Evolutionary conservation across 1,139 yeast species (phyloP).

Genomic region (Pichia sp.): DNA sequence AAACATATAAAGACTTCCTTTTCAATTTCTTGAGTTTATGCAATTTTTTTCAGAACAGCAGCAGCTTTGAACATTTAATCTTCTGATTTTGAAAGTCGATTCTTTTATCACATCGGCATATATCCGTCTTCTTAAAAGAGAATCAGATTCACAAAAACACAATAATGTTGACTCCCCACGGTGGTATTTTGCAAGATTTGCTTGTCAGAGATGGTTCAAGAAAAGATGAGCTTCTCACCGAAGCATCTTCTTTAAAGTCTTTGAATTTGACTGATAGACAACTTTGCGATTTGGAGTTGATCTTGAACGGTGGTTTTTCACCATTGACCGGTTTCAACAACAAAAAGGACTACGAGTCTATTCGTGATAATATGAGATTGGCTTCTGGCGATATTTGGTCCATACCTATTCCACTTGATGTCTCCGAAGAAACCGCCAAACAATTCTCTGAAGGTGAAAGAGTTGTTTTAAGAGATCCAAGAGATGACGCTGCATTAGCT

Average conservation of each 20-base stretch:
- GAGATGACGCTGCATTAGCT: conserved; percentile 79
- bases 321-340: conserved; percentile 85
- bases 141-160: neutral
- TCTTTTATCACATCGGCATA: too few relatives aligned
- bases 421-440: conserved; percentile 50
- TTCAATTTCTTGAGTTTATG: neutral
- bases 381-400: conserved; percentile 82
- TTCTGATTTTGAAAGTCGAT: too few relatives aligned
- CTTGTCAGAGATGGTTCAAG: conserved; percentile 72
- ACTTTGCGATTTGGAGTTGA: conserved; percentile 87
- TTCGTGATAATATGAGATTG: conserved; percentile 72
- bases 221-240: conserved; percentile 51
- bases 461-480: conserved; percentile 72
- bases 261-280: conserved; percentile 77
- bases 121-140: too few relatives aligned
- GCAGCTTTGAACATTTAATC: neutral
- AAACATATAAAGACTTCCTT: neutral
- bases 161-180: conserved; percentile 83
- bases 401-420: conserved; percentile 88
- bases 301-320: conserved; percentile 90
- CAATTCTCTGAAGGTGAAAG: conserved; percentile 53
- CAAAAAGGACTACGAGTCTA: conserved; percentile 75
- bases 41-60: neutral
- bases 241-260: conserved; percentile 51
- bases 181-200: conserved; percentile 78